Conservation (phyloP, 768 basidiomycete species). For the Leccinum olivaceopallidum region DNA sequence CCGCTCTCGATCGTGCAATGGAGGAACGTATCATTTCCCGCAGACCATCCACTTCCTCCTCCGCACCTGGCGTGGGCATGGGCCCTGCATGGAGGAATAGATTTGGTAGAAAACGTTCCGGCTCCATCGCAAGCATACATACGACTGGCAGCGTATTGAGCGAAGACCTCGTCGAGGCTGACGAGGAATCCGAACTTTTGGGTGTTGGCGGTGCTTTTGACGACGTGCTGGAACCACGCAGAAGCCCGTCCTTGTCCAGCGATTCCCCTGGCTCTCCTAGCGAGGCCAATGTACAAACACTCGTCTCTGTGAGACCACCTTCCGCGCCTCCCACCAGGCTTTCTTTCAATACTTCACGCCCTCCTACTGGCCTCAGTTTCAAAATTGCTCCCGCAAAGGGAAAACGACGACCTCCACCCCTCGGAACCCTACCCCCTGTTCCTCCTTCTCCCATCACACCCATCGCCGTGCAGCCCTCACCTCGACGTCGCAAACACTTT, state of each 20-base stretch:
- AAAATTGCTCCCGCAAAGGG: slow-evolving; percentile 46
- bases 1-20: slow-evolving; percentile 84
- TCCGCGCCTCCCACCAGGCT: slow-evolving; percentile 62
- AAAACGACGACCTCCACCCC: slow-evolving; percentile 61
- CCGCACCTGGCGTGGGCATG: slow-evolving; percentile 66
- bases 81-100: slow-evolving; percentile 64
- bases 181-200: slow-evolving; percentile 73
- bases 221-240: slow-evolving; percentile 33
- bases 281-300: slow-evolving; percentile 29
- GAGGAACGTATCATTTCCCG: slow-evolving; percentile 78
- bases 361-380: slow-evolving; percentile 56
- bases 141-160: slow-evolving; percentile 71
- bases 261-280: slow-evolving; percentile 37
- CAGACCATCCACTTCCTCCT: slow-evolving; percentile 66
- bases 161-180: slow-evolving; percentile 80
- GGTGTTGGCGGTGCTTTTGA: slow-evolving; percentile 69
- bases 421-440: slow-evolving; percentile 66
- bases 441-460: slow-evolving; percentile 69
- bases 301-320: slow-evolving; percentile 39
- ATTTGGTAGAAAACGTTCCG: slow-evolving; percentile 71
- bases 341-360: slow-evolving; percentile 44
- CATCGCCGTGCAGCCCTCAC: slow-evolving; percentile 42
- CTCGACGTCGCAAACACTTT: slow-evolving; percentile 48
- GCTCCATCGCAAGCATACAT: slow-evolving; percentile 69
- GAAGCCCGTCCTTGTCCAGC: slow-evolving; percentile 37